These are phyloP conservation scores for Fusarium oligoseptatum DNA, from an alignment of 2,329 filamentous ascomycete species.

Conservation along the genomic window DNA sequence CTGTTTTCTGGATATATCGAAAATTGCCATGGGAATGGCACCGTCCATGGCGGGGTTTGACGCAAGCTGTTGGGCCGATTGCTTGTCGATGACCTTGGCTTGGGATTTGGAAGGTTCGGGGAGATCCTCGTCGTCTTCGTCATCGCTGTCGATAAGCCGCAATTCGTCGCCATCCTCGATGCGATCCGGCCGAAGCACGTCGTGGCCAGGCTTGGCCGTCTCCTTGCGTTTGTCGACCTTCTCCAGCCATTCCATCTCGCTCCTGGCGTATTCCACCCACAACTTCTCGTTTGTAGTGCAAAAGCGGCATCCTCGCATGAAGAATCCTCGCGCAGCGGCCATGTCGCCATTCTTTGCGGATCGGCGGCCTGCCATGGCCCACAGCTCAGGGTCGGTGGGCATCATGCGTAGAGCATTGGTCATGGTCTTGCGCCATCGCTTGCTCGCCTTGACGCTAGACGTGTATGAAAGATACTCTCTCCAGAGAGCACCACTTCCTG, in stretches of 20 bases:
- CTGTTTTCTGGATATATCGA: conserved; percentile 86
- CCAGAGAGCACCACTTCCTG: conserved; percentile 86
- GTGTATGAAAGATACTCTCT: conserved; percentile 90
- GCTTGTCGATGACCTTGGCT: conserved; percentile 61
- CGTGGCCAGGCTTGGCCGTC: conserved; percentile 64
- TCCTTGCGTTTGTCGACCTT: conserved; percentile 82
- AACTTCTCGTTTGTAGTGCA: conserved; percentile 80
- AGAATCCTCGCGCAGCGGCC: conserved; percentile 84
- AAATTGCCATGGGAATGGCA: conserved; percentile 94
- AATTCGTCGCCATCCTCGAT: conserved; percentile 65
- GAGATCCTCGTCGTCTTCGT: conserved; percentile 59
- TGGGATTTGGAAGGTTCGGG: conserved; percentile 60
- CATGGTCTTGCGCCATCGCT: conserved; percentile 74
- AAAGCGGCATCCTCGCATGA: conserved; percentile 90
- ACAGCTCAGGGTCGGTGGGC: conserved; percentile 84
- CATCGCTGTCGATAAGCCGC: conserved; percentile 58
- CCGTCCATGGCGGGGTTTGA: conserved; percentile 88
- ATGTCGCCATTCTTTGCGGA: conserved; percentile 88
- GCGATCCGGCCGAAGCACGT: conserved; percentile 60
- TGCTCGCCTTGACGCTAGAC: conserved; percentile 74
- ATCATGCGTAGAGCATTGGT: conserved; percentile 84
- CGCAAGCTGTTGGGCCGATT: conserved; percentile 66
- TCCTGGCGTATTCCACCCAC: conserved; percentile 90
- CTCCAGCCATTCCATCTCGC: conserved; percentile 92
- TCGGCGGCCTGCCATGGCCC: conserved; percentile 86